phyloP scores from a whole-genome alignment of 2,329 filamentous ascomycete species.

The Cladophialophora chaetospira region DNA sequence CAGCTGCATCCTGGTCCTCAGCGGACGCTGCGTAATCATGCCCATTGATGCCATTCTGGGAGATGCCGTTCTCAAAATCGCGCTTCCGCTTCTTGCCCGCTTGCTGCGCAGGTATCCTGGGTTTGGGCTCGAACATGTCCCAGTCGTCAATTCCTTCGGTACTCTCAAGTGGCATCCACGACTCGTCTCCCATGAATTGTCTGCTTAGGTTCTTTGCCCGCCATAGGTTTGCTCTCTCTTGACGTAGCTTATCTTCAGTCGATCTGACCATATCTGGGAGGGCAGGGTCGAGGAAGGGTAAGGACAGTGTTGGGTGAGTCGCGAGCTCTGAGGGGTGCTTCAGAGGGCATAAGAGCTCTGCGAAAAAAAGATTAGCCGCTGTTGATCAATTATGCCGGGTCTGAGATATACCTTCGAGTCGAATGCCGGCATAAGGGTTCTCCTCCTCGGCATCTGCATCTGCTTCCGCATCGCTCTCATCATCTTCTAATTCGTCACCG shows the following conservation, averaged over 20 bases:
- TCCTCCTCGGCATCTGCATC: slow-evolving; percentile 61
- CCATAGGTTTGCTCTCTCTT: slow-evolving; percentile 59
- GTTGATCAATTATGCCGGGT: not conserved
- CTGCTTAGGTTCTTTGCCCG: slow-evolving; percentile 60
- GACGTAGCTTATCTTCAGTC: slow-evolving; percentile 58
- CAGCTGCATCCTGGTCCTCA: not conserved
- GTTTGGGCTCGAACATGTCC: slow-evolving; percentile 48
- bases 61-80: slow-evolving; percentile 11
- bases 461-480: slow-evolving; percentile 60
- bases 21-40: slow-evolving; percentile 11
- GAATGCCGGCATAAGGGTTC: slow-evolving; percentile 62
- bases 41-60: slow-evolving; percentile 26
- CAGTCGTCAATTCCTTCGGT: slow-evolving; percentile 56
- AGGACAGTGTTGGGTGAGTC: slow-evolving; percentile 60
- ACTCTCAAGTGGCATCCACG: slow-evolving; percentile 59
- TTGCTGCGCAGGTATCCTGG: slow-evolving; percentile 10
- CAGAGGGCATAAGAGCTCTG: slow-evolving; percentile 62
- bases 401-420: slow-evolving; percentile 52
- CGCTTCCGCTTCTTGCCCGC: slow-evolving; percentile 28
- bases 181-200: slow-evolving; percentile 61
- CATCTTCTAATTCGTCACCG: slow-evolving; percentile 62
- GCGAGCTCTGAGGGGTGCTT: slow-evolving; percentile 63
- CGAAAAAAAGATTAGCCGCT: slow-evolving; percentile 3
- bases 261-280: slow-evolving; percentile 60
- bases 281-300: slow-evolving; percentile 61